Base-by-base conservation (phyloP, 345 rosid genomes). In the Cardiospermum halicacabum region DNA sequence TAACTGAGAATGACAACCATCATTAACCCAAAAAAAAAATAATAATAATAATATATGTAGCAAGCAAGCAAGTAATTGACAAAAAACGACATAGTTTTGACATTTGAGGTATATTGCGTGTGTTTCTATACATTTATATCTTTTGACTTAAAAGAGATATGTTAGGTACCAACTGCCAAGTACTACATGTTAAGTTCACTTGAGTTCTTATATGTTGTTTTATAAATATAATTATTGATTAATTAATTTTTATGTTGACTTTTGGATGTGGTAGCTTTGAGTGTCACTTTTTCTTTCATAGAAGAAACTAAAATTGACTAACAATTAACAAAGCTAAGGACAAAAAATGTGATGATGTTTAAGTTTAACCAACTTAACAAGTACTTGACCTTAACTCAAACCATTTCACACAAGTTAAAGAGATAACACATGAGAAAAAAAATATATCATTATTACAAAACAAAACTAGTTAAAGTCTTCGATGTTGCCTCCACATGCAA, bases 111-210 rank as follows among this genome's bases (percentile, higher is more conserved):
- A n/a, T 47, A 53, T 68, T 71, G 64, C 69, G 69, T 75, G 79
- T 50, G n/a, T 15, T 43, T 60, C 25, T 19, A 2, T 42, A 45
- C 54, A 61, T 45, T 11, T 11, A 27, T 37, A 24, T 39, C 18
- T 45, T 56, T 58, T 72, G 71, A 76, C 77, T 60, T 30, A 0
- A 4, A 37, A 50, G 21, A 24, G 67, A 63, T 54, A 50, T 68
- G 76, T 74, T 78, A 68, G 76, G 78, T 69, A 69, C 21, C 65
- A 27, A 66, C 62, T 40, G 11, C 11, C 56, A 24, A 32, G 70
- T 30, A 5, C 11, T 62, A 50, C 19, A 47, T 47, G 51, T 48
- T 19, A n/a, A n/a, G n/a, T n/a, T n/a, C n/a, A n/a, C n/a, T n/a
- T n/a, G 49, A 53, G 22, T 56, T 58, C 56, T 54, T n/a, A n/a